Base-by-base conservation (phyloP, 805 yeast species). In the Saturnispora quitensis region DNA sequence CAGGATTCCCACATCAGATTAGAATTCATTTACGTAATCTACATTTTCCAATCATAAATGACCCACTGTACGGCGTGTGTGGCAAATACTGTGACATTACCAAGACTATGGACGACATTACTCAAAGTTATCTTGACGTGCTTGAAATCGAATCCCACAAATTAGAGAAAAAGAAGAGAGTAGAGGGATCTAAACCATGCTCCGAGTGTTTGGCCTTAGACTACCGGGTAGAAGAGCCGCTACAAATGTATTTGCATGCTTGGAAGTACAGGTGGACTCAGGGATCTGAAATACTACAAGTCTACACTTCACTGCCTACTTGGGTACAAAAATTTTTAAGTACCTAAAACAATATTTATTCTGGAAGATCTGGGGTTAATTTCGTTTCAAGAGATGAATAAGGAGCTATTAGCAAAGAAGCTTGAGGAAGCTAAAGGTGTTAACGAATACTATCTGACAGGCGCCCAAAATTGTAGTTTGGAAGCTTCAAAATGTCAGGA, bases 1-100 rank as follows among this genome's bases (percentile, higher is more conserved):
- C 78, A 0, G 83, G 83, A 0, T 69, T 73, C 47, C 74, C 73
- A 64, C 83, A 78, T 63, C 83, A 78, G 58, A 75, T 78, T 20
- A 63, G 83, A 13, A 75, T 78, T 7, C 83, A 78, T 60, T 60
- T 78, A 15, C 61, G 80, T 17, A 74, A 76, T 54, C 50, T 76
- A 48, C 74, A 74, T 0, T 58, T 53, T 48, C 71, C 72, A 2
- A 65, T 68, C 4, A 55, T 56, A 2, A 62, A 65, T 43, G 72
- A 68, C 48, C 63, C 67, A 12, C 42, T 67, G 20, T 68, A 68
- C 48, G 46, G 51, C 2, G 55, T 58, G 2, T n/a, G 28, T n/a
- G 57, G 59, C 7, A 51, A 54, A 40, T 51, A 53, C 40, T 45
- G 50, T 15, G 52, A 53, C 34, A 47, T 52, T 6, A 45, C 52